Conservation (phyloP, 1,284 basidiomycete genomes). For the Rhodotorula sp. region DNA sequence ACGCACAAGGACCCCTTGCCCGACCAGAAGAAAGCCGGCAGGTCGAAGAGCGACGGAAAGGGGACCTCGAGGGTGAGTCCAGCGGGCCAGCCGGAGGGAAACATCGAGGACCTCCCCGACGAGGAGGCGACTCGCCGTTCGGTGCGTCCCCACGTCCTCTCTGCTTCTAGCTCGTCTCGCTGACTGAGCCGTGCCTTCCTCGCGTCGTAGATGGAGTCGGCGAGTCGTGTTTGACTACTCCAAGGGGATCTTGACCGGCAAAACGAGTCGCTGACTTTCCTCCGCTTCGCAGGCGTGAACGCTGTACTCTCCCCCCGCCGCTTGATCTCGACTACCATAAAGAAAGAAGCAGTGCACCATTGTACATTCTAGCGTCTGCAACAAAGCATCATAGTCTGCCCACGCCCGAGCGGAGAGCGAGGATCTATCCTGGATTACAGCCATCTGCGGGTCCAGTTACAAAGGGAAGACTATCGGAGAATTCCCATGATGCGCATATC, state of each 20-base stretch:
- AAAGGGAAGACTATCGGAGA: too few relatives aligned
- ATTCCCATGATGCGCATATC: too few relatives aligned
- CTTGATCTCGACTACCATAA: too few relatives aligned
- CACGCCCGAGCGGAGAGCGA: too few relatives aligned
- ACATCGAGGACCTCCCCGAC: slow-evolving; percentile 9
- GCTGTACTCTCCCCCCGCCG: too few relatives aligned
- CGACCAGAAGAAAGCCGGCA: slow-evolving; percentile 2
- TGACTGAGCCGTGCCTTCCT: too few relatives aligned
- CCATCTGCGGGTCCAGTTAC: too few relatives aligned
- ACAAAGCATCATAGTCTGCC: too few relatives aligned
- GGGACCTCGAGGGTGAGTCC: slow-evolving; percentile 6
- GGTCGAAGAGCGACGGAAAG: slow-evolving; percentile 5
- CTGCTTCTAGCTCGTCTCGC: background rate
- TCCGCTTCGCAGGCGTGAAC: background rate
- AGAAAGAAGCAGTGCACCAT: too few relatives aligned
- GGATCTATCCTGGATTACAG: too few relatives aligned
- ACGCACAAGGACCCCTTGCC: slow-evolving; percentile 23
- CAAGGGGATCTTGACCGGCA: background rate
- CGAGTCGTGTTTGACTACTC: background rate
- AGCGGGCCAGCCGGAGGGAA: background rate
- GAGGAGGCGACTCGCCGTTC: slow-evolving; percentile 5
- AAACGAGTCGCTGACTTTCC: too few relatives aligned
- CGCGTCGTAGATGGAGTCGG: background rate
- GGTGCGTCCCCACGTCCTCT: background rate
- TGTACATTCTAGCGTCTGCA: too few relatives aligned